Base-by-base conservation (phyloP, 495 filamentous ascomycete species). In the Saxophila tyrrhenica region DNA sequence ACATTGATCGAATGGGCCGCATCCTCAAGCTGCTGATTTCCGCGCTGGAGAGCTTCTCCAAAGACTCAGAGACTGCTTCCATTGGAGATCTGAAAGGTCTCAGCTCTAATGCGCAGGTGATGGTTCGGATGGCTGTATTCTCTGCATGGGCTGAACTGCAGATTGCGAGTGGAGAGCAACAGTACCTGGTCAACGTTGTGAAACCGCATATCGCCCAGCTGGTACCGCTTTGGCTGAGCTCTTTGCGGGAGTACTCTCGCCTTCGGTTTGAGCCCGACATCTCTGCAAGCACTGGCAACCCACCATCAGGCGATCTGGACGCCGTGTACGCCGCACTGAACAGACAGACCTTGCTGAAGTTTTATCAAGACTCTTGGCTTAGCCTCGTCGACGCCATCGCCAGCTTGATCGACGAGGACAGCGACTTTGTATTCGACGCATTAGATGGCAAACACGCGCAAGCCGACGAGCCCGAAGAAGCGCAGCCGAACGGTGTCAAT, bases 81-180 rank as follows among this genome's bases (percentile, higher is more conserved):
- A 95, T 99, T 65, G 92, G 94, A 22, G 92, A 99, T 57, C 71
- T 99, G 19, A 88, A 87, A 68, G 88, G 86, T 1, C 81, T 97
- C 24, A 94, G 94, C 66, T 87, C 94, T 0, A 99, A 99, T 64
- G 92, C 92, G 2, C 85, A 90, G 55, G 89, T 95, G 24, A 99
- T 99, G 92, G 89, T 99, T 39, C 94, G 90, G 65, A 89, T 95
- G 80, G 82, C 94, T 1, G 84, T 97, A 1, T 89, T 94, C 65
- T 90, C 90, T n/a, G 92, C 89, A 8, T 99, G 92, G 92, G 94
- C 92, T n/a, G 87, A 95, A 57, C 78, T 99, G 29, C 94, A 99
- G 67, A 89, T 99, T 42, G 90, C 94, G 1, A 96, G 92, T 69
- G 83, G 81, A 22, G 91, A 97, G 61, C 89, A 97, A 53, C 82